phyloP scores from a whole-genome alignment of 805 yeast species.

The Hanseniaspora lindneri region DNA sequence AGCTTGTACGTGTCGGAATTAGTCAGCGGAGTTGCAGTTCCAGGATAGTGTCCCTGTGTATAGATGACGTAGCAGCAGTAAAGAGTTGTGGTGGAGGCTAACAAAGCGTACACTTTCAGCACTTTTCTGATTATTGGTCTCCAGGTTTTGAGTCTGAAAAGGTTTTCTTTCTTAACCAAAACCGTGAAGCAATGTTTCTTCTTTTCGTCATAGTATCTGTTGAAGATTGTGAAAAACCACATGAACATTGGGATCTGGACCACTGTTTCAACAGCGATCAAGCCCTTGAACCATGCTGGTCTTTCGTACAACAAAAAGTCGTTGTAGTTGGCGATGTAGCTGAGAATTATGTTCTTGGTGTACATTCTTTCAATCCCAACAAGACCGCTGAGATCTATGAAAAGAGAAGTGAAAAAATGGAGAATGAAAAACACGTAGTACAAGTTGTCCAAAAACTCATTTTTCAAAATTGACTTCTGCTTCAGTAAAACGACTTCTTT shows the following conservation, averaged over 20 bases:
- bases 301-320: slow-evolving; percentile 53
- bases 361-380: slow-evolving; percentile 42
- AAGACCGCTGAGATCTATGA: slow-evolving; percentile 64
- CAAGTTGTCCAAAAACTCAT: slow-evolving; percentile 30
- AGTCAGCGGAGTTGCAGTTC: slow-evolving; percentile 17
- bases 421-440: slow-evolving; percentile 43
- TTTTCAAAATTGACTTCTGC: slow-evolving; percentile 9
- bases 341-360: slow-evolving; percentile 40
- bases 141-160: slow-evolving; percentile 11
- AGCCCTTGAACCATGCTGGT: slow-evolving; percentile 63
- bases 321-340: slow-evolving; percentile 53
- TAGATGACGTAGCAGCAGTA: slow-evolving; percentile 51
- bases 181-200: slow-evolving; percentile 16
- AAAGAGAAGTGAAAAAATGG: slow-evolving; percentile 64
- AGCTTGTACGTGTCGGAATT: slow-evolving; percentile 20
- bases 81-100: slow-evolving; percentile 70
- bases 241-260: slow-evolving; percentile 74
- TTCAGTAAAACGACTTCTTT: slow-evolving; percentile 4
- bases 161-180: slow-evolving; percentile 8
- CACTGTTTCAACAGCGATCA: slow-evolving; percentile 59
- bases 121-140: slow-evolving; percentile 21
- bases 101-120: slow-evolving; percentile 60
- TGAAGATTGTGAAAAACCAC: slow-evolving; percentile 22
- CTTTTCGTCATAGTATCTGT: slow-evolving; percentile 8
- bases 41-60: slow-evolving; percentile 24